These are phyloP conservation scores for Leccinum variicolor DNA, from an alignment of 768 basidiomycete species.

Conservation along the genomic window DNA sequence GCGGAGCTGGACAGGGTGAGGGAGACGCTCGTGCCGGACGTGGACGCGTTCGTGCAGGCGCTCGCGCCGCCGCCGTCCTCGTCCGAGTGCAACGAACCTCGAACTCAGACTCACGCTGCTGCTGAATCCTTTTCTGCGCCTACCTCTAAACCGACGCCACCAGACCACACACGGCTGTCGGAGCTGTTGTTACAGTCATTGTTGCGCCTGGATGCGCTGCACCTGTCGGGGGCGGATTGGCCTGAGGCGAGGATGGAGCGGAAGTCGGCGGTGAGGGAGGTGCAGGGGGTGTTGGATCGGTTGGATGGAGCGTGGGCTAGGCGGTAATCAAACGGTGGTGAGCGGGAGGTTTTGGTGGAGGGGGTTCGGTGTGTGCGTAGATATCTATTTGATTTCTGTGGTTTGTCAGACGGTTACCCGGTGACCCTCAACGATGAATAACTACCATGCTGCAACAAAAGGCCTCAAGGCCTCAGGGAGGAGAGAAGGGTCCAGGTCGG, in stretches of 20 bases:
- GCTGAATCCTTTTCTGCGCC: neutral
- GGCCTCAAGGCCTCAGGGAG: neutral
- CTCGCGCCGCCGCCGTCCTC: conserved; percentile 10
- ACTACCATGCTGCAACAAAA: neutral
- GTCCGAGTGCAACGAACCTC: neutral
- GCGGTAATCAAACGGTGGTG: conserved; percentile 11
- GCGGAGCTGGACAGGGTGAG: conserved; percentile 49
- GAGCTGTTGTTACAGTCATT: conserved; percentile 88
- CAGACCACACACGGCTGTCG: conserved; percentile 58
- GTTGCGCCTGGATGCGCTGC: conserved; percentile 80
- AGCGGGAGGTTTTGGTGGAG: neutral
- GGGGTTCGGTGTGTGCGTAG: neutral
- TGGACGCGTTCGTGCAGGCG: conserved; percentile 51
- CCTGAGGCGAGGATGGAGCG: conserved; percentile 72
- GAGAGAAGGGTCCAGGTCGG: neutral
- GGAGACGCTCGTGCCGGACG: conserved; percentile 49
- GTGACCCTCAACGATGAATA: neutral
- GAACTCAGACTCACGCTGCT: neutral
- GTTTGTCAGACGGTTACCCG: neutral
- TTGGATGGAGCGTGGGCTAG: conserved; percentile 69
- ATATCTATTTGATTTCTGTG: neutral
- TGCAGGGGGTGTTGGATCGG: conserved; percentile 78
- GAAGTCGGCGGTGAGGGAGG: conserved; percentile 82
- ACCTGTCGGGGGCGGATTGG: conserved; percentile 67
- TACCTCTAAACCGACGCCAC: conserved; percentile 1